A percentile compares a stretch with the other conserved stretches of the same genome.
These are phyloP conservation scores for Hirsutella thompsonii DNA, from an alignment of 2,329 filamentous ascomycete genomes.

Conservation along the genomic window DNA sequence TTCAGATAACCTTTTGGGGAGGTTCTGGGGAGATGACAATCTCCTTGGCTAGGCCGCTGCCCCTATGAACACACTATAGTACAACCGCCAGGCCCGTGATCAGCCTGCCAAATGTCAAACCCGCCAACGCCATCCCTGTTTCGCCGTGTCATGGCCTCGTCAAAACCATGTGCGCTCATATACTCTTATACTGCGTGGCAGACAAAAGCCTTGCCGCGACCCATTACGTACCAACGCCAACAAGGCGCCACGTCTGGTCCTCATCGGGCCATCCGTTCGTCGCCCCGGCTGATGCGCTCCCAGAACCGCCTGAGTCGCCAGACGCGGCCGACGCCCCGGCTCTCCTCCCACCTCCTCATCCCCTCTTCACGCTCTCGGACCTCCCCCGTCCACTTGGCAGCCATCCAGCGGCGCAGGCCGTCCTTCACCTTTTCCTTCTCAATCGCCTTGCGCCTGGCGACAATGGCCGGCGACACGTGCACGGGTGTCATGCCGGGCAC, in stretches of 20 bases:
- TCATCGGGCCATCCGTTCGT: constrained; percentile 7
- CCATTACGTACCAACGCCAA: no score
- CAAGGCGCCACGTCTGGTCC: not conserved
- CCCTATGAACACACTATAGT: no score
- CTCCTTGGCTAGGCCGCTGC: no score
- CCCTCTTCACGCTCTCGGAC: constrained; percentile 36
- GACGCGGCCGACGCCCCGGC: constrained; percentile 40
- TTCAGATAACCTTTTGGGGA: no score
- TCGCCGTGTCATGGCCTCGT: no score
- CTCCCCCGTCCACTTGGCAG: constrained; percentile 40
- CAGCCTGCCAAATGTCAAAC: no score
- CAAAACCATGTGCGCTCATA: no score
- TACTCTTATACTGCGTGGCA: no score
- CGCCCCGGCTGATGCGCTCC: constrained; percentile 43
- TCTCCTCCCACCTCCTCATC: constrained; percentile 34
- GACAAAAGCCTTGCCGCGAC: no score
- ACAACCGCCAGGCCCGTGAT: no score
- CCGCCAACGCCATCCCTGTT: no score
- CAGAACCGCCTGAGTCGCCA: constrained; percentile 52
- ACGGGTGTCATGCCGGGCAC: constrained; percentile 30
- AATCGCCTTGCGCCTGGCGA: constrained; percentile 48
- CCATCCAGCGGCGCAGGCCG: constrained; percentile 51
- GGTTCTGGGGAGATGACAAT: no score
- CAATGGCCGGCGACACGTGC: constrained; percentile 43
- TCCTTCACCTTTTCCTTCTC: constrained; percentile 59